Evolutionary conservation across 139 green algal species (phyloP).

Genomic region (Zygnema circumcarinatum): DNA sequence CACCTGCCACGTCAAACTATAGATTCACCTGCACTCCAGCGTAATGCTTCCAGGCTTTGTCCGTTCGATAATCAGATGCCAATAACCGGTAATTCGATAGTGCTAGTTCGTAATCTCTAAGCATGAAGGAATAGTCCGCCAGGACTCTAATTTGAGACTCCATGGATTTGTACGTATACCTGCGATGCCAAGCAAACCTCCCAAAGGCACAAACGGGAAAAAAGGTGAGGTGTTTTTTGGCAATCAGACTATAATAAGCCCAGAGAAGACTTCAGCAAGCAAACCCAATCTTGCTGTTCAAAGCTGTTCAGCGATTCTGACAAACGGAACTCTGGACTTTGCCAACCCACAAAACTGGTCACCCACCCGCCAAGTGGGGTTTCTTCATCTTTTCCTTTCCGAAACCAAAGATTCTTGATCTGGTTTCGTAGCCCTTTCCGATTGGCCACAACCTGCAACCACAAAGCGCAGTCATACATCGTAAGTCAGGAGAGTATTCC

Average conservation of each 20-base stretch:
- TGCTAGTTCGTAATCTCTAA: conserved; percentile 82
- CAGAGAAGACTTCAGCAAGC: no score
- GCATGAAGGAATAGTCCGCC: conserved; percentile 83
- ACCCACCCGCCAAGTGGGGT: not conserved
- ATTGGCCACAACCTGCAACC: conserved; percentile 60
- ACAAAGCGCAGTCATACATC: conserved; percentile 2
- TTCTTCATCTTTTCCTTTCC: conserved; percentile 59
- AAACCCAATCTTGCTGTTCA: no score
- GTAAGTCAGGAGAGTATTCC: no score
- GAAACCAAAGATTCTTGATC: conserved; percentile 82
- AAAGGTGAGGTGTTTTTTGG: no score
- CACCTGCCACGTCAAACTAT: no score
- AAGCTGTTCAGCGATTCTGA: no score
- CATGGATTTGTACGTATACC: conserved; percentile 57
- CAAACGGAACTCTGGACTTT: no score
- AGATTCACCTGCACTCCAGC: conserved; percentile 78
- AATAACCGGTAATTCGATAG: conserved; percentile 81
- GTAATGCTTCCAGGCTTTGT: conserved; percentile 78
- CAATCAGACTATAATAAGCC: no score
- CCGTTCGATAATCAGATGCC: conserved; percentile 68
- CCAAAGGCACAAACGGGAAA: no score
- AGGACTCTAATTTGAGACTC: conserved; percentile 84
- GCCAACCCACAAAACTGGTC: no score
- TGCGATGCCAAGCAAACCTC: no score
- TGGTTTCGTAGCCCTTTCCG: conserved; percentile 87